These are phyloP conservation scores for Fusarium aywerte DNA, from an alignment of 2,329 filamentous ascomycete genomes.

Conservation along the genomic window DNA sequence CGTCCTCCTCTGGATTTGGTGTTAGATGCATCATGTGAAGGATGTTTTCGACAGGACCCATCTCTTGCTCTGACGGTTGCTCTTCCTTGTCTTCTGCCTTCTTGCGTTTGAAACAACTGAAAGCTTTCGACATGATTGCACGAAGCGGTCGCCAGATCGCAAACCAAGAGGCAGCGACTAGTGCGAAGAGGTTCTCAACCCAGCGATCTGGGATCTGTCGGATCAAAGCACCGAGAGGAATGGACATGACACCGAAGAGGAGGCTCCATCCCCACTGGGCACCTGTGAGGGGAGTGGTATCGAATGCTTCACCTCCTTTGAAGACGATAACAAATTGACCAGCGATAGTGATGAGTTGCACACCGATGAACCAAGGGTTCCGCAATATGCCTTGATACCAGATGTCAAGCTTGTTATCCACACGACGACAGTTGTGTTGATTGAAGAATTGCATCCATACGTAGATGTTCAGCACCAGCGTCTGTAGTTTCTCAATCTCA, in stretches of 20 bases:
- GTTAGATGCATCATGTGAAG: slow-evolving; percentile 39
- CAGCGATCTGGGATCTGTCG: slow-evolving; percentile 55
- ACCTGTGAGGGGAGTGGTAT: slow-evolving; percentile 68
- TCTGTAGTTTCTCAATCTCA: slow-evolving; percentile 58
- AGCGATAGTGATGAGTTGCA: slow-evolving; percentile 73
- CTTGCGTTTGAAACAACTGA: slow-evolving; percentile 43
- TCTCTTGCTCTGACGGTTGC: slow-evolving; percentile 33
- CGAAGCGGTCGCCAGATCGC: slow-evolving; percentile 24
- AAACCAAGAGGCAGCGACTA: slow-evolving; percentile 4
- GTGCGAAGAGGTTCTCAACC: slow-evolving; percentile 45
- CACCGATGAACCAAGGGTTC: slow-evolving; percentile 81
- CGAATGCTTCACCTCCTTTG: slow-evolving; percentile 74
- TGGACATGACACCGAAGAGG: slow-evolving; percentile 72
- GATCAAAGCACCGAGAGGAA: slow-evolving; percentile 67
- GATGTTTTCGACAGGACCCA: slow-evolving; percentile 42
- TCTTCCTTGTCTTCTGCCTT: slow-evolving; percentile 30
- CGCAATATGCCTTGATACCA: slow-evolving; percentile 76
- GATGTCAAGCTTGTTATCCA: slow-evolving; percentile 86
- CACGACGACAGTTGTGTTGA: slow-evolving; percentile 79
- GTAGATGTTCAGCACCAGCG: slow-evolving; percentile 85
- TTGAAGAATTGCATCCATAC: slow-evolving; percentile 95
- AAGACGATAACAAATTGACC: slow-evolving; percentile 80
- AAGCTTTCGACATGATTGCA: slow-evolving; percentile 20
- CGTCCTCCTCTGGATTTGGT: slow-evolving; percentile 23
- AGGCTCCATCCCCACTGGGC: slow-evolving; percentile 77